These are phyloP conservation scores for Vaccinium macrocarpon DNA, from an alignment of 148 eudicot genomes.

Conservation along the genomic window DNA sequence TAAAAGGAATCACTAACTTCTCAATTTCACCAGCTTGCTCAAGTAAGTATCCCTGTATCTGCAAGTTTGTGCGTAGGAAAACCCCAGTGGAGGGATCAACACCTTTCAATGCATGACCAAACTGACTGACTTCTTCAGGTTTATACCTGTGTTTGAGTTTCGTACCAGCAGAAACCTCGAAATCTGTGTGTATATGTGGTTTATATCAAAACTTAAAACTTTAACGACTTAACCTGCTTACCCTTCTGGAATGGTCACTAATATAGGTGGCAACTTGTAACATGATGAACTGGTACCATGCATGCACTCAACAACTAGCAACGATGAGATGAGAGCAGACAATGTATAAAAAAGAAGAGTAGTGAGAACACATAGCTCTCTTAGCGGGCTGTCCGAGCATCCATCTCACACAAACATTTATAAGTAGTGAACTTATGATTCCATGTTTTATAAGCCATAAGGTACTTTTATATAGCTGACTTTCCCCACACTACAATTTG, in stretches of 20 bases:
- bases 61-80: constrained; percentile 83
- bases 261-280: background rate
- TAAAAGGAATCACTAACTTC: constrained; percentile 46
- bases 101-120: constrained; percentile 26
- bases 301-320: background rate
- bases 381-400: background rate
- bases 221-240: background rate
- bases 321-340: background rate
- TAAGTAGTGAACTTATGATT: background rate
- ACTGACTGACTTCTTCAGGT: constrained; percentile 32
- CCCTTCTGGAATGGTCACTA: background rate
- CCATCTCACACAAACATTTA: background rate
- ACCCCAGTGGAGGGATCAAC: constrained; percentile 38
- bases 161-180: constrained; percentile 37
- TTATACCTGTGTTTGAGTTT: constrained; percentile 30
- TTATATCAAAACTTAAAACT: constrained; percentile 3
- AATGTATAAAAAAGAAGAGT: background rate
- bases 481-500: background rate
- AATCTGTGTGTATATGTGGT: constrained; percentile 41
- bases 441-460: background rate
- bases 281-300: background rate
- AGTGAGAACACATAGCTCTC: background rate
- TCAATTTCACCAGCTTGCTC: constrained; percentile 79
- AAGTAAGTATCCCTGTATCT: constrained; percentile 81
- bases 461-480: background rate